Percentiles rank a stretch among this genome's conserved stretches.
Evolutionary conservation across 2,329 filamentous ascomycete species (phyloP).

Genomic region (Fusarium chaquense): DNA sequence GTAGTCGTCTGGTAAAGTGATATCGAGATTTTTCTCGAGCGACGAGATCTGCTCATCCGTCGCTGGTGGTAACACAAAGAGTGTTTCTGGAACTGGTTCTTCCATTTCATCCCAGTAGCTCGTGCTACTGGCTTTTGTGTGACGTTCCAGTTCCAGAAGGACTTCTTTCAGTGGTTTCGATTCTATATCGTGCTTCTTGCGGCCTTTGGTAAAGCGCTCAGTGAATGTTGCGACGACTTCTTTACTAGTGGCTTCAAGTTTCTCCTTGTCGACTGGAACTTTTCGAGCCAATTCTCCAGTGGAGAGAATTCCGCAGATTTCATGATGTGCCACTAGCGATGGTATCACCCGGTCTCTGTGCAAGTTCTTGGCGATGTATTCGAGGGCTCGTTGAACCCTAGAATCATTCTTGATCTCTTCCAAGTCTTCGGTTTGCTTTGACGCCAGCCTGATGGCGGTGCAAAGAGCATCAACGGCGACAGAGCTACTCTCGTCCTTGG

Average conservation of each 20-base stretch:
- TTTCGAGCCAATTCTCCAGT: constrained; percentile 28
- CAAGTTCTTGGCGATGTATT: constrained; percentile 4
- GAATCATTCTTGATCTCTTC: constrained; percentile 15
- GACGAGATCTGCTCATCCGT: constrained; percentile 31
- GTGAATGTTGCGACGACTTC: constrained; percentile 22
- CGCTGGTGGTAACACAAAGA: constrained; percentile 31
- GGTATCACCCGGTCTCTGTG: background rate
- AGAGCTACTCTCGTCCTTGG: background rate
- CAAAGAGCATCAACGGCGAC: constrained; percentile 15
- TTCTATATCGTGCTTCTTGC: constrained; percentile 15
- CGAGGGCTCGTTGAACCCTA: constrained; percentile 27
- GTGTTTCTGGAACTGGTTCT: constrained; percentile 20
- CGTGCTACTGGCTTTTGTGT: constrained; percentile 21
- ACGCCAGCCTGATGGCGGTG: constrained; percentile 18
- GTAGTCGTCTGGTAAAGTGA: constrained; percentile 28
- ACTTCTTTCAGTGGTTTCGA: constrained; percentile 21
- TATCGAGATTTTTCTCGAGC: constrained; percentile 24
- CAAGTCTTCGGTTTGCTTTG: constrained; percentile 6
- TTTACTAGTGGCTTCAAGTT: constrained; percentile 10
- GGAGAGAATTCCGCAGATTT: constrained; percentile 24
- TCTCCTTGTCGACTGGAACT: constrained; percentile 22
- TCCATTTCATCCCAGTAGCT: constrained; percentile 3
- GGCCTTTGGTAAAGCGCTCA: constrained; percentile 22
- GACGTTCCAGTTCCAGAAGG: constrained; percentile 18
- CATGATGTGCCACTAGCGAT: constrained; percentile 10